Conservation (phyloP, 176 grass and related monocot genomes). For the Olyra latifolia region DNA sequence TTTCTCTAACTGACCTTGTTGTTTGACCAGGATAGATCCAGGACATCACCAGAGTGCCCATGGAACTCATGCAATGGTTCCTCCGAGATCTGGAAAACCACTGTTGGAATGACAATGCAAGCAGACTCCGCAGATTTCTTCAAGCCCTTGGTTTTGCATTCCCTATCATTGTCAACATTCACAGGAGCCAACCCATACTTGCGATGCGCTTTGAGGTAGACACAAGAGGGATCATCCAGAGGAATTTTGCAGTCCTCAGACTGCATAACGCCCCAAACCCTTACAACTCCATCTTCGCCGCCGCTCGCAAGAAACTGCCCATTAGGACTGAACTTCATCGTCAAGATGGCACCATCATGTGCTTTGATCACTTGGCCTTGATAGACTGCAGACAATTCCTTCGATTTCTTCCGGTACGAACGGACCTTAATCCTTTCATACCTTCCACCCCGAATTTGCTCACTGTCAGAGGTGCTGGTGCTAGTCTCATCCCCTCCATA, state of each 20-base stretch:
- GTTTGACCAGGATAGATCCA: slow-evolving; percentile 84
- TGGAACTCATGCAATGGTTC: slow-evolving; percentile 76
- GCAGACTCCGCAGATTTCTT: slow-evolving; percentile 62
- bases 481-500: slow-evolving; percentile 43
- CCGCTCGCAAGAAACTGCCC: slow-evolving; percentile 78
- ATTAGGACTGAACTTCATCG: slow-evolving; percentile 89
- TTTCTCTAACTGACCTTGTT: slow-evolving; percentile 65
- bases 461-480: slow-evolving; percentile 47
- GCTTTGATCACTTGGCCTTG: slow-evolving; percentile 75
- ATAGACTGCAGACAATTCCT: slow-evolving; percentile 81
- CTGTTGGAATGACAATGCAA: slow-evolving; percentile 74
- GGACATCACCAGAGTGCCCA: slow-evolving; percentile 74
- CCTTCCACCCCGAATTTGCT: slow-evolving; percentile 38
- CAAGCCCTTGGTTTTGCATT: slow-evolving; percentile 39
- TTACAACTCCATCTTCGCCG: slow-evolving; percentile 79
- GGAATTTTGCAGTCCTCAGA: slow-evolving; percentile 60
- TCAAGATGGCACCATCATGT: slow-evolving; percentile 81
- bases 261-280: slow-evolving; percentile 67
- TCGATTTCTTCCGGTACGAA: slow-evolving; percentile 55
- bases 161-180: slow-evolving; percentile 35
- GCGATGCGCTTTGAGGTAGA: slow-evolving; percentile 58
- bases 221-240: slow-evolving; percentile 65
- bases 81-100: slow-evolving; percentile 62
- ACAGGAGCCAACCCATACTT: slow-evolving; percentile 50
- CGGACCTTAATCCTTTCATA: slow-evolving; percentile 65